A percentile compares a stretch with the other conserved stretches of the same genome.
Conservation (phyloP, 495 filamentous ascomycete species). For the Clavariopsis aquatica region DNA sequence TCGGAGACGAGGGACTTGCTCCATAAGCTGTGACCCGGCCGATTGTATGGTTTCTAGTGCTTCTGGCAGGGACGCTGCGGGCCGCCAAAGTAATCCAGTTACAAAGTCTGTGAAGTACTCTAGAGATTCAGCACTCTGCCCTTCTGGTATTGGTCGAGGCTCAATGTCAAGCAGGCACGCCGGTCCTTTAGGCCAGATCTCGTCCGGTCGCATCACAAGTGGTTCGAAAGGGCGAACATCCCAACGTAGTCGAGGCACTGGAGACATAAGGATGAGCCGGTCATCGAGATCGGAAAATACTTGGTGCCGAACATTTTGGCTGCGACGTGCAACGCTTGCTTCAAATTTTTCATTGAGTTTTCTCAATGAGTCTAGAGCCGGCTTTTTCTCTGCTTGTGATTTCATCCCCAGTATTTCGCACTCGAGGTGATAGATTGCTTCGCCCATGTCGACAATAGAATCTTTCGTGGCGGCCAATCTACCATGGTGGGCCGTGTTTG, state of each 20-base stretch:
- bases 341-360: conserved; percentile 18
- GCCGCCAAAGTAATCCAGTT: conserved; percentile 21
- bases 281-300: conserved; percentile 50
- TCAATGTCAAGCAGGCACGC: conserved; percentile 46
- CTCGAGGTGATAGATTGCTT: conserved; percentile 29
- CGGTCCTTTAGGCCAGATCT: conserved; percentile 56
- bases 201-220: conserved; percentile 51
- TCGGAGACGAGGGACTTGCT: conserved; percentile 40
- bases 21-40: conserved; percentile 41
- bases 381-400: conserved; percentile 33
- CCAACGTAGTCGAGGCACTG: conserved; percentile 58
- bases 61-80: conserved; percentile 38
- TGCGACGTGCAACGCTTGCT: background rate
- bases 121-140: conserved; percentile 22
- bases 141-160: conserved; percentile 26
- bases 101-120: conserved; percentile 11
- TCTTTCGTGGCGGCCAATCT: background rate
- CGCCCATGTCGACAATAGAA: conserved; percentile 22
- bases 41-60: conserved; percentile 49
- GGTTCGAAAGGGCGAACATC: conserved; percentile 65
- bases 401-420: conserved; percentile 14
- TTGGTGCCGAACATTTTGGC: background rate
- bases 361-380: conserved; percentile 19
- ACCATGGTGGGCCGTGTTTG: background rate
- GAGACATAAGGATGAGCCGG: conserved; percentile 46